phyloP scores from a whole-genome alignment of 768 basidiomycete genomes.

The Hygrocybe punicea region DNA sequence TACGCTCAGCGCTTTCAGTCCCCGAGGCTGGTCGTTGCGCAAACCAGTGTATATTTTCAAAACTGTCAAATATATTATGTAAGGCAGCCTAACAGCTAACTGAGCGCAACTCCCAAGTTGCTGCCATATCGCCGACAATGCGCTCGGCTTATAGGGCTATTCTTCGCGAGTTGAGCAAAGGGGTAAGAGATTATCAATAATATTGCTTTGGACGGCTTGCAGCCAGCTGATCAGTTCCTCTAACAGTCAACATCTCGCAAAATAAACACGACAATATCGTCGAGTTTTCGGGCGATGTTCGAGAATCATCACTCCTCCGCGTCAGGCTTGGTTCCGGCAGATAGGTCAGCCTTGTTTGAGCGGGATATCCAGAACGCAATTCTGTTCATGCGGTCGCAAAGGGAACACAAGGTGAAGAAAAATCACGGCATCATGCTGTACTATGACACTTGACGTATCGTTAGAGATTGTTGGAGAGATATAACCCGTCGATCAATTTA shows the following conservation, averaged over 20 bases:
- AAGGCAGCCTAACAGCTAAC: too few relatives aligned
- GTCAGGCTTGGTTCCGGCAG: constrained; percentile 18
- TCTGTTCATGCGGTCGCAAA: constrained; percentile 68
- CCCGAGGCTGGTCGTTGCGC: too few relatives aligned
- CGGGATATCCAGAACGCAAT: constrained; percentile 57
- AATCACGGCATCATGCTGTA: not conserved
- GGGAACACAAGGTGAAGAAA: constrained; percentile 66
- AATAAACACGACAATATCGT: constrained; percentile 42
- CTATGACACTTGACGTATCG: not conserved
- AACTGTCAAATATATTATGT: too few relatives aligned
- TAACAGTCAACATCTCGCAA: constrained; percentile 35
- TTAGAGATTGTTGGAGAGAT: constrained; percentile 76
- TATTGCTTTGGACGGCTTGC: not conserved
- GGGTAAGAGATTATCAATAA: constrained; percentile 35
- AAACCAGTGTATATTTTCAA: too few relatives aligned
- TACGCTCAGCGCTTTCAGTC: too few relatives aligned
- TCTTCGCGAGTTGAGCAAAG: constrained; percentile 52
- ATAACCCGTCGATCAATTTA: constrained; percentile 82
- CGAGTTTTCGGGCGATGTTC: constrained; percentile 54
- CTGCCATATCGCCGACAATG: too few relatives aligned
- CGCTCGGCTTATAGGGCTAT: constrained; percentile 49
- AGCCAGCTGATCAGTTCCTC: constrained; percentile 1
- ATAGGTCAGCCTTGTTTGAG: constrained; percentile 30
- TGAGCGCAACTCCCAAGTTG: too few relatives aligned
- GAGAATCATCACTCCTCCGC: constrained; percentile 35